Evolutionary conservation across 352 stramenopile genomes (phyloP), one percentile per base, ranked within the genome.

Genomic region (Phytophthora kernoviae): DNA sequence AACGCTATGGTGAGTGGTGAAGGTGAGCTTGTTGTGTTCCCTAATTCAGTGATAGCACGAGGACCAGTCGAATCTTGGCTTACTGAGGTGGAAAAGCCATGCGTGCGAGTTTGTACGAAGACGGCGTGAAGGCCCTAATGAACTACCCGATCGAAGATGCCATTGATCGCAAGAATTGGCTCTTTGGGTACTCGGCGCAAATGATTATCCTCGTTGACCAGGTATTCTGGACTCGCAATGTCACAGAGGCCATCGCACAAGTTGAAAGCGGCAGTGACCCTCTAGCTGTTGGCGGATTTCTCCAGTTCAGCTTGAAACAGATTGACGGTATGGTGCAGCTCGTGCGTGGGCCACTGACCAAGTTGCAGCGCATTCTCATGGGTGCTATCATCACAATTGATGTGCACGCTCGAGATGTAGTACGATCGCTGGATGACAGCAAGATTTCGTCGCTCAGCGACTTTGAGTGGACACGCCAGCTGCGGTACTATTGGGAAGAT

Each of bases 291-390:
- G 65, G 73, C 15, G 79, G 78, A 0, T 97, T 97, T 54, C 48
- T 97, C 1, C 77, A 93, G 30, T 98, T 96, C 57, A 96, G 84
- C 58, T 69, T 97, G 14, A 80, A 89, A 45, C 91, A 98, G 44
- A 98, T 98, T 63, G 91, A 98, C 43, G 88, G 87, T 4, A 97
- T 97, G 91, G 90, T 97, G 3, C 77, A 96, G 52, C 82, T 97
- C 14, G 90, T 97, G 17, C 81, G 91, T 34, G 85, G 85, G 7
- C 70, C 87, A 17, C 69, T 97, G 22, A 85, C 68, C 43, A 96
- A 96, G 52, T 70, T 96, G 15, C 87, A 97, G 54, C 81, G 91
- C 18, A 96, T 93, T 54, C 67, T 96, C 7, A 93, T 97, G 81
- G 91, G 91, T 0, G 90, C 91, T 0, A 49, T 97, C 17, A 96